Conservation (phyloP, 2,329 filamentous ascomycete species). For the Microsporum audouinii region DNA sequence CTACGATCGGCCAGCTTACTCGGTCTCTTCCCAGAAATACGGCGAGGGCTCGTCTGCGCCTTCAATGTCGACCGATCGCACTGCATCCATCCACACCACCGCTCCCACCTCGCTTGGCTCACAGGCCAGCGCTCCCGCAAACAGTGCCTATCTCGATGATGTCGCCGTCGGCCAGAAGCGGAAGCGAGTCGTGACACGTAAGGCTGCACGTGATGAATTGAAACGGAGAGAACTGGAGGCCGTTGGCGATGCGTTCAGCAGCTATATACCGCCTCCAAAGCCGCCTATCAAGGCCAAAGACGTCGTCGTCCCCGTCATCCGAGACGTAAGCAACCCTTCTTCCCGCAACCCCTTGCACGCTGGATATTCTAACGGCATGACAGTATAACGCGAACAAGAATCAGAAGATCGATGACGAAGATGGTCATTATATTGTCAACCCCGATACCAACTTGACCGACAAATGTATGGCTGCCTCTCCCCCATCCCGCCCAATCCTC, state of each 20-base stretch:
- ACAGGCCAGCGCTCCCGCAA: conserved; percentile 42
- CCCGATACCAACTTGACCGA: conserved; percentile 78
- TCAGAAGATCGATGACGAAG: conserved; percentile 83
- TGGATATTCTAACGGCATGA: not conserved
- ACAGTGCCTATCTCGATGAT: conserved; percentile 53
- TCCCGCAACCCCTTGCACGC: not conserved
- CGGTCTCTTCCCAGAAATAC: conserved; percentile 60
- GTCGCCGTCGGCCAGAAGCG: conserved; percentile 72
- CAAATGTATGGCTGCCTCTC: conserved; percentile 56
- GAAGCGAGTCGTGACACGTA: conserved; percentile 64
- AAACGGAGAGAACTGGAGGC: conserved; percentile 64
- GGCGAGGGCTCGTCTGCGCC: conserved; percentile 55
- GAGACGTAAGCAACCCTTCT: conserved; percentile 42
- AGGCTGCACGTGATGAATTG: conserved; percentile 70
- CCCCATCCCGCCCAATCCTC: not conserved
- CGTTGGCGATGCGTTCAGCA: conserved; percentile 58
- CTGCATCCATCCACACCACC: conserved; percentile 72
- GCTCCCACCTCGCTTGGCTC: conserved; percentile 79
- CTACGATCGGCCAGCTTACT: conserved; percentile 59
- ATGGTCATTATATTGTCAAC: conserved; percentile 91
- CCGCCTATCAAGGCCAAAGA: conserved; percentile 84
- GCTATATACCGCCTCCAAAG: conserved; percentile 75
- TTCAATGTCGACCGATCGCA: conserved; percentile 71
- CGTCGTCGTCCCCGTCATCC: conserved; percentile 51
- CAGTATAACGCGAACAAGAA: conserved; percentile 41